Conservation (phyloP, 1,284 basidiomycete genomes). For the Hypsizygus ulmarius region DNA sequence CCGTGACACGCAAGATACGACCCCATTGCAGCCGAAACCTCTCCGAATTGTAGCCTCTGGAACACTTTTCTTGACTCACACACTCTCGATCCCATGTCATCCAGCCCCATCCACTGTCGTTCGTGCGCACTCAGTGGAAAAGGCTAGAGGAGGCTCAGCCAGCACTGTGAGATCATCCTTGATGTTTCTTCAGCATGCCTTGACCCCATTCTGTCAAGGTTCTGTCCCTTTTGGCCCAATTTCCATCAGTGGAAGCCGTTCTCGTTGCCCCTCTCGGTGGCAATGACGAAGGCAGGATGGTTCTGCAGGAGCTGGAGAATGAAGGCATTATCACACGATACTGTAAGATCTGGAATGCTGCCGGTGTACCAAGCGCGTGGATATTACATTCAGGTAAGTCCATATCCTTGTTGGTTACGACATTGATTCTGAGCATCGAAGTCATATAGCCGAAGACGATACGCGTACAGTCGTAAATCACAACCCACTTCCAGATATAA, state of each 20-base stretch:
- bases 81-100: slow-evolving; percentile 56
- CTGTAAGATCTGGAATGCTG: slow-evolving; percentile 69
- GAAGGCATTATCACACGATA: slow-evolving; percentile 68
- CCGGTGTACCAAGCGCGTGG: slow-evolving; percentile 78
- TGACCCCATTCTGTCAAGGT: slow-evolving; percentile 30
- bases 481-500: slow-evolving; percentile 79
- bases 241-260: slow-evolving; percentile 60
- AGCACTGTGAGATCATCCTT: slow-evolving; percentile 39
- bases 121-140: slow-evolving; percentile 68
- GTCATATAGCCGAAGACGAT: slow-evolving; percentile 49
- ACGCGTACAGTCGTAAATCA: slow-evolving; percentile 74
- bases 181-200: not conserved
- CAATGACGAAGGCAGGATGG: slow-evolving; percentile 61
- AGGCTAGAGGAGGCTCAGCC: slow-evolving; percentile 67
- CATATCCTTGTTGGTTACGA: not conserved
- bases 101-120: slow-evolving; percentile 56
- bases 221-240: slow-evolving; percentile 70
- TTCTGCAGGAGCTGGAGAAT: slow-evolving; percentile 62
- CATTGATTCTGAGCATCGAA: slow-evolving; percentile 4
- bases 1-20: slow-evolving; percentile 39
- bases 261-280: slow-evolving; percentile 74
- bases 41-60: slow-evolving; percentile 74
- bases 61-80: slow-evolving; percentile 74
- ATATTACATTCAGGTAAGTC: slow-evolving; percentile 64
- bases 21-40: slow-evolving; percentile 32